phyloP scores from a whole-genome alignment of 768 basidiomycete species.

The Naematelia aurantialba region DNA sequence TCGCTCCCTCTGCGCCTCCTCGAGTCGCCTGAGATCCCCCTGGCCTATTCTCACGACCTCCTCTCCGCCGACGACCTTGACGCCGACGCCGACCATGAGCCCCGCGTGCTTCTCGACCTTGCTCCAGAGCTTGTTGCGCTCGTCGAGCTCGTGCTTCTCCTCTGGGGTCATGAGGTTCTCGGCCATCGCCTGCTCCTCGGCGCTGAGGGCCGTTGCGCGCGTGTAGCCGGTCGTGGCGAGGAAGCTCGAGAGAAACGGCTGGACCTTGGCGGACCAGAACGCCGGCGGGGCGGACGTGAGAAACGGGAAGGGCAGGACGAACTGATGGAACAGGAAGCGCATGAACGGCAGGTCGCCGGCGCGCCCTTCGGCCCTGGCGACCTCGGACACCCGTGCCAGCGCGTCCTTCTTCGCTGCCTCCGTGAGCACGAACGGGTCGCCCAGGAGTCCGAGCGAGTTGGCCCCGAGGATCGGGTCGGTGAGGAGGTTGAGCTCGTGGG shows the following conservation, averaged over 20 bases:
- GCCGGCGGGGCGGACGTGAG: conserved; percentile 79
- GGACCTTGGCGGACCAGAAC: conserved; percentile 91
- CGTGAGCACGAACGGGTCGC: conserved; percentile 70
- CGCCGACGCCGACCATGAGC: conserved; percentile 74
- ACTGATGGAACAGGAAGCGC: conserved; percentile 84
- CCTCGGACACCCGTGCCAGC: conserved; percentile 26
- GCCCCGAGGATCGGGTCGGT: conserved; percentile 51
- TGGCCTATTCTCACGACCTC: conserved; percentile 87
- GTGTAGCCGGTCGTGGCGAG: conserved; percentile 62
- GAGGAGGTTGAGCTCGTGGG: conserved; percentile 69
- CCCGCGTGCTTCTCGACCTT: conserved; percentile 81
- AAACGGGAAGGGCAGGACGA: conserved; percentile 92
- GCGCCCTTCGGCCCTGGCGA: conserved; percentile 24
- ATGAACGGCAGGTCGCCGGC: conserved; percentile 76
- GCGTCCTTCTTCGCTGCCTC: conserved; percentile 31
- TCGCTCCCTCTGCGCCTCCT: conserved; percentile 59
- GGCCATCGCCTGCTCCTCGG: conserved; percentile 27
- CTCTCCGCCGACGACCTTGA: conserved; percentile 68
- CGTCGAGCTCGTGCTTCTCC: conserved; percentile 51
- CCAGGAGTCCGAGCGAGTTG: conserved; percentile 73
- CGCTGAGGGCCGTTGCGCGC: conserved; percentile 15
- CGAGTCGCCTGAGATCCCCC: conserved; percentile 73
- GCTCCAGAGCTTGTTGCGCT: conserved; percentile 64
- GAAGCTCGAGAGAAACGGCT: conserved; percentile 83
- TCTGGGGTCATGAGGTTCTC: conserved; percentile 41